phyloP scores from a whole-genome alignment of 192 early-diverging fungal species.

The Backusella australiensis region DNA sequence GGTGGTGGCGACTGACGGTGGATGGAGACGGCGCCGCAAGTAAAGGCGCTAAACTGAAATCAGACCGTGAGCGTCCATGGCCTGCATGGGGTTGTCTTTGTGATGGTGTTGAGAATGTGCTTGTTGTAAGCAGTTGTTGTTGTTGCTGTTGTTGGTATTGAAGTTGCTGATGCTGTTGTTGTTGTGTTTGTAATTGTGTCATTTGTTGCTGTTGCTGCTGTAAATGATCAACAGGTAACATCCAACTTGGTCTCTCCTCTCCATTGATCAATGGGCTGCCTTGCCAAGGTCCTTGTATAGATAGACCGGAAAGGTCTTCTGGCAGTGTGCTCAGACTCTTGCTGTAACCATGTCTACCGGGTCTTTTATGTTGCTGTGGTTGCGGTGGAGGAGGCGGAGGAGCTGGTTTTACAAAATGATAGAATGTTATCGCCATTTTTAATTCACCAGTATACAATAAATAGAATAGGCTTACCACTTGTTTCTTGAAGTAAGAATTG shows the following conservation, averaged over 20 bases:
- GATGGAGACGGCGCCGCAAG: neutral
- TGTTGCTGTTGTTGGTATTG: neutral
- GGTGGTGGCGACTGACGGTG: neutral
- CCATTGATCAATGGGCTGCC: neutral
- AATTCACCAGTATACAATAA: neutral
- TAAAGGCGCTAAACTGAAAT: neutral
- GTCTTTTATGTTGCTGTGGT: slow-evolving; percentile 5
- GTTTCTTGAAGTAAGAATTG: slow-evolving; percentile 15
- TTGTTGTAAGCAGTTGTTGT: neutral
- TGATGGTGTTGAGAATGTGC: neutral
- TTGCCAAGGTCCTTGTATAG: slow-evolving; percentile 9
- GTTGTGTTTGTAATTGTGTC: neutral
- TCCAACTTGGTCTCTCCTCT: neutral
- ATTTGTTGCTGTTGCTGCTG: slow-evolving; percentile 12
- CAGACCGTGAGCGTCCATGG: slow-evolving; percentile 5
- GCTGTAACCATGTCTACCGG: neutral
- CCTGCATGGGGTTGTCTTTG: slow-evolving; percentile 7
- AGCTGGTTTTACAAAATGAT: neutral
- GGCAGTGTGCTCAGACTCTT: slow-evolving; percentile 12
- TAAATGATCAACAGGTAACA: slow-evolving; percentile 6
- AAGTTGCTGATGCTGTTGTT: no score
- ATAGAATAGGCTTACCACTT: neutral
- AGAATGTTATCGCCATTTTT: neutral
- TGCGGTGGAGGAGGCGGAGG: neutral
- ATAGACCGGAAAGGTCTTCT: slow-evolving; percentile 7